Percentiles rank a stretch among this genome's conserved stretches.
Evolutionary conservation across 2,329 filamentous ascomycete species (phyloP).

Genomic region (Cordyceps cateniannulata): DNA sequence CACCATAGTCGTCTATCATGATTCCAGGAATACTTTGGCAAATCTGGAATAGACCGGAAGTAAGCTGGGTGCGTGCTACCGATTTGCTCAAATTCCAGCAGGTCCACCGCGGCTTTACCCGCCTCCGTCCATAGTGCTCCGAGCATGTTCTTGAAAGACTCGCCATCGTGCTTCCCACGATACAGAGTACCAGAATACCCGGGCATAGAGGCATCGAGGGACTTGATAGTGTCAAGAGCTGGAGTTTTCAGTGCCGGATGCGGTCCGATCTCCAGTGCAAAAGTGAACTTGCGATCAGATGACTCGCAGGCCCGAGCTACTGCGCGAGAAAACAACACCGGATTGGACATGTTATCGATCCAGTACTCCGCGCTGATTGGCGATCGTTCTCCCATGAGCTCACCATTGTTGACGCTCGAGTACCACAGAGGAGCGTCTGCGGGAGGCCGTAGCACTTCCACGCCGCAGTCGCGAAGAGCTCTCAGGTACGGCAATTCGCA

Average conservation of each 20-base stretch:
- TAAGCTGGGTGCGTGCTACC: no score
- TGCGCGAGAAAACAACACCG: neutral
- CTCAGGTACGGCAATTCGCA: neutral
- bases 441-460: no score
- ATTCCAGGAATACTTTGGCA: neutral
- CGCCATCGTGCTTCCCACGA: no score
- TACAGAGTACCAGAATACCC: no score
- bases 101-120: no score
- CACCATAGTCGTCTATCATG: neutral
- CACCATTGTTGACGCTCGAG: no score
- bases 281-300: neutral
- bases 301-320: neutral
- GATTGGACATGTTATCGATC: neutral
- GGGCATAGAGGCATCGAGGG: no score
- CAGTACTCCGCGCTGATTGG: neutral
- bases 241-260: neutral
- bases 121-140: no score
- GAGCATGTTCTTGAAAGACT: no score
- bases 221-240: neutral
- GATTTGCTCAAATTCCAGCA: no score
- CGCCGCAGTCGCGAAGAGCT: neutral
- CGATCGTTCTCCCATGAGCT: neutral
- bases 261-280: neutral
- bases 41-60: no score
- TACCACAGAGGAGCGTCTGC: no score